Base-by-base conservation (phyloP, 176 grass and related monocot genomes). In the Phoenix roebelenii region DNA sequence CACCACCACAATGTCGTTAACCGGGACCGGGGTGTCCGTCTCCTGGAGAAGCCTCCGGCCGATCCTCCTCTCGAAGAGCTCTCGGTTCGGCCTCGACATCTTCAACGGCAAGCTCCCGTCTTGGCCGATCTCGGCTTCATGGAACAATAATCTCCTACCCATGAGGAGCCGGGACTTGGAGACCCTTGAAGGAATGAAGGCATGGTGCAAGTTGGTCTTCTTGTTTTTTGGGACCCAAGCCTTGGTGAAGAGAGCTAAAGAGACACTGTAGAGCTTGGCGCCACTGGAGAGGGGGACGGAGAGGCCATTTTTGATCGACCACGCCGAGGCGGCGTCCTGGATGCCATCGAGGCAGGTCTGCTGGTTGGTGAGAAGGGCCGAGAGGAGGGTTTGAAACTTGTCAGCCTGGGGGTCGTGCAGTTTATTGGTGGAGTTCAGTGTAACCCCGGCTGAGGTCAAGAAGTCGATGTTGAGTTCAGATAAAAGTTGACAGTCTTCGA, bases 281-380 rank as follows among this genome's bases (percentile, higher is more conserved):
- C 75, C 68, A 39, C 88, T 74, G 15, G 63, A 56, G 54, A 83
- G 59, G 29, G 92, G 83, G 12, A 56, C 67, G 16, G 64, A 18
- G 28, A 97, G 84, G 65, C 76, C 44, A 20, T 65, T 70, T 57
- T 89, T 85, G 25, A 97, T 74, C 7, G 81, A 88, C 92, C 92
- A 97, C 24, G 84, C 78, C 20, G 87, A 60, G 23, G 81, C 76
- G 14, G 92, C 70, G 4, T 58, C 75, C 60, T 74, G 65, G 10
- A 97, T 59, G 59, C 92, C 87, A 23, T 91, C 87, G 44, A 76
- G 23, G 59, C 87, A 97, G 5, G 92, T 91, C 72, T 97, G 81
- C 58, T 91, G 80, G 80, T 97, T 97, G 3, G 92, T 97, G 2
- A 97, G n/a, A 66, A 97, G 74, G 0, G 87, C 92, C 16, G 92